A percentile compares a stretch with the other conserved stretches of the same genome.
Evolutionary conservation across 306 rosid genomes (phyloP).

Genomic region (Purshia tridentata): DNA sequence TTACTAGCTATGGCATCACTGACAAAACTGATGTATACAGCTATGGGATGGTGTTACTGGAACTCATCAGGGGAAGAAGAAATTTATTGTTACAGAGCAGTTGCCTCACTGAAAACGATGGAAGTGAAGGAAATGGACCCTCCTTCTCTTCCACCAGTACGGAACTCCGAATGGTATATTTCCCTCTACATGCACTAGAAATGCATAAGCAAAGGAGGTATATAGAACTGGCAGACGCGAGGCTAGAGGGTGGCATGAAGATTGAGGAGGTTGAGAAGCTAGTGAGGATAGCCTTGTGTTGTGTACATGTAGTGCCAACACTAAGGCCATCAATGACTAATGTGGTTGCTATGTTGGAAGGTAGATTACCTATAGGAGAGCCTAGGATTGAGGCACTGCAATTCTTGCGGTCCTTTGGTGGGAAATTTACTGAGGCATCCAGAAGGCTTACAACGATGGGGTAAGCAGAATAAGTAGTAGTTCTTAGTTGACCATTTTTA

Average conservation of each 20-base stretch:
- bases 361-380: slow-evolving; percentile 12
- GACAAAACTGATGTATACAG: slow-evolving; percentile 27
- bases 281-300: slow-evolving; percentile 24
- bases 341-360: slow-evolving; percentile 36
- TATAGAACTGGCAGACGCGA: slow-evolving; percentile 24
- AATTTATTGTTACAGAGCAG: slow-evolving; percentile 4
- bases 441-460: neutral
- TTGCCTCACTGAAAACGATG: neutral
- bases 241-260: slow-evolving; percentile 23
- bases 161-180: neutral
- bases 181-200: slow-evolving; percentile 29
- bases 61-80: slow-evolving; percentile 22
- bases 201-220: slow-evolving; percentile 26
- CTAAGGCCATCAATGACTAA: slow-evolving; percentile 23
- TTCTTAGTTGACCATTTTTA: no score
- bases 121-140: neutral
- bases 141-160: neutral
- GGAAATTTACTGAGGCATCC: slow-evolving; percentile 2
- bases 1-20: slow-evolving; percentile 51
- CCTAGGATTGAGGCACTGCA: slow-evolving; percentile 21
- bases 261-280: slow-evolving; percentile 18
- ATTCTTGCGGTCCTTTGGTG: slow-evolving; percentile 20
- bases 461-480: neutral
- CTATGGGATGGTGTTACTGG: slow-evolving; percentile 27
- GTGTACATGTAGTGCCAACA: slow-evolving; percentile 22